Evolutionary conservation across 2,329 filamentous ascomycete species (phyloP).

Genomic region (Ceratocystis ficicola): DNA sequence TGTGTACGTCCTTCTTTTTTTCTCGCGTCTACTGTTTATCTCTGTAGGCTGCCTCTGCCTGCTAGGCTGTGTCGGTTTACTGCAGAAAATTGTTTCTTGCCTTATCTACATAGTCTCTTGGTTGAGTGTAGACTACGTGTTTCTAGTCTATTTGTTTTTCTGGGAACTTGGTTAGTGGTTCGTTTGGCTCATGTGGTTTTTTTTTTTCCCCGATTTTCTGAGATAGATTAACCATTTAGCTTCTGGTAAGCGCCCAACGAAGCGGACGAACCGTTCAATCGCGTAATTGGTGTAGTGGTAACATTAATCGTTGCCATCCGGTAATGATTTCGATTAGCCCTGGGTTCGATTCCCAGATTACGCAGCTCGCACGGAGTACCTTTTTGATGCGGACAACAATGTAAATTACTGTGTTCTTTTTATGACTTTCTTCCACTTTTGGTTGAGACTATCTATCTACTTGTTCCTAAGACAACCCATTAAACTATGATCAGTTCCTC

Average conservation of each 20-base stretch:
- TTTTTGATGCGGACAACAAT: too few species aligned
- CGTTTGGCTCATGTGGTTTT: neutral
- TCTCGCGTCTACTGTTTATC: neutral
- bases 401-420: neutral
- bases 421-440: neutral
- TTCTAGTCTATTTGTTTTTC: neutral
- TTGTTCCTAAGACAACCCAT: too few species aligned
- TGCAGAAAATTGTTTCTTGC: neutral
- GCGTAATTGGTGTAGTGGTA: constrained; percentile 9
- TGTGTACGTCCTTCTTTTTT: neutral
- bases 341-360: constrained; percentile 13
- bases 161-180: neutral
- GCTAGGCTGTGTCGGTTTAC: neutral
- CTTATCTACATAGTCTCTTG: neutral
- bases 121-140: neutral
- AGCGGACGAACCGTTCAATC: neutral
- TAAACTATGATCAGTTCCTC: neutral
- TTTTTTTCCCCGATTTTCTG: neutral
- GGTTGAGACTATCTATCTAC: neutral
- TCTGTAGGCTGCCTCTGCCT: neutral
- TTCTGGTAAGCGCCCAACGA: neutral
- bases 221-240: neutral
- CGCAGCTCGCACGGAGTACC: neutral
- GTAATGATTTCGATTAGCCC: constrained; percentile 12
- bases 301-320: constrained; percentile 16